phyloP scores from a whole-genome alignment of 2,329 filamentous ascomycete genomes.

The Neonectria coccinea region DNA sequence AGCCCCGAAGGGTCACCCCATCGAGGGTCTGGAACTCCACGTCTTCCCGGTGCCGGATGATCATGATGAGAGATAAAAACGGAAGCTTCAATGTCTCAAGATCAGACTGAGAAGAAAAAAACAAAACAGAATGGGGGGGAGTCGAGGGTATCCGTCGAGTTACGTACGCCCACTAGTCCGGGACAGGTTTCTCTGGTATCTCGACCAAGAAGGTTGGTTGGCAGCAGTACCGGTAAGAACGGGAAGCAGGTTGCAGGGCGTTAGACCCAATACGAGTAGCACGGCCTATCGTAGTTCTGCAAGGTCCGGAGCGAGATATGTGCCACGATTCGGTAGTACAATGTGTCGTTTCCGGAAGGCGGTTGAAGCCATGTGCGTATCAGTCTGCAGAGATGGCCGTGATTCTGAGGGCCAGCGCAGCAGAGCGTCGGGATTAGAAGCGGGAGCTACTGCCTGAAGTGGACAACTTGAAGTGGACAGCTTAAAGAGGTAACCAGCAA shows the following conservation, averaged over 20 bases:
- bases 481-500: background rate
- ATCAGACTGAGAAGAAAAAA: background rate
- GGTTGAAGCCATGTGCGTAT: background rate
- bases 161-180: background rate
- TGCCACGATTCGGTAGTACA: background rate
- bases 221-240: background rate
- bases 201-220: background rate
- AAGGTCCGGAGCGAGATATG: background rate
- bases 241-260: background rate
- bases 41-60: conserved; percentile 34
- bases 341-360: background rate
- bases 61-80: conserved; percentile 12
- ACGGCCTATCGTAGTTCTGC: conserved; percentile 3
- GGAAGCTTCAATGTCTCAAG: background rate
- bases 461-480: background rate
- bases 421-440: conserved; percentile 1
- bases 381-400: conserved; percentile 12
- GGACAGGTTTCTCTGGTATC: background rate
- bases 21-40: conserved; percentile 57
- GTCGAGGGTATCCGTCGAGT: conserved; percentile 2
- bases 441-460: conserved; percentile 8
- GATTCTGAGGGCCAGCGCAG: conserved; percentile 12
- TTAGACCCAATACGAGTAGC: conserved; percentile 2
- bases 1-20: conserved; percentile 53
- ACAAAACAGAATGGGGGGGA: background rate